A percentile compares a stretch with the other conserved stretches of the same genome.
phyloP scores from a whole-genome alignment of 441 rosid species.

The Mallotus japonicus region DNA sequence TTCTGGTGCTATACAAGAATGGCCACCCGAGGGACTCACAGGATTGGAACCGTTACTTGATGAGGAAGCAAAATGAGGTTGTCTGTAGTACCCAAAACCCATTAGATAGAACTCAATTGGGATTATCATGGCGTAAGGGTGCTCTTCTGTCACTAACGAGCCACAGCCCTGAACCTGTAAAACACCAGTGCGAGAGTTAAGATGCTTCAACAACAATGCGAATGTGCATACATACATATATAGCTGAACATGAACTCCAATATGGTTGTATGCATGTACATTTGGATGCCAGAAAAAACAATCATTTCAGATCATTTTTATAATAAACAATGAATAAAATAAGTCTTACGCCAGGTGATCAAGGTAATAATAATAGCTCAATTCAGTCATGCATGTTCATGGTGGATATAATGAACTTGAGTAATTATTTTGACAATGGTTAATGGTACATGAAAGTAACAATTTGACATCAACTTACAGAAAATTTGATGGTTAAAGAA shows the following conservation, averaged over 20 bases:
- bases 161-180: slow-evolving; percentile 78
- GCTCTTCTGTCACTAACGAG: slow-evolving; percentile 82
- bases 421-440: too few relatives aligned
- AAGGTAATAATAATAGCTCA: too few relatives aligned
- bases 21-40: slow-evolving; percentile 36
- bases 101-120: slow-evolving; percentile 57
- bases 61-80: slow-evolving; percentile 29
- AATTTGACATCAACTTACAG: not conserved
- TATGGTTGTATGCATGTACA: too few relatives aligned
- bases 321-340: too few relatives aligned
- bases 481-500: not conserved
- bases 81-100: slow-evolving; percentile 49
- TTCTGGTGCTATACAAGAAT: slow-evolving; percentile 48
- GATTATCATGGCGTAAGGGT: slow-evolving; percentile 59
- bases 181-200: not conserved
- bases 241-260: too few relatives aligned
- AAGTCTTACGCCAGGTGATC: too few relatives aligned
- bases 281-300: too few relatives aligned
- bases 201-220: not conserved
- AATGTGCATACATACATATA: too few relatives aligned
- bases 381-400: too few relatives aligned
- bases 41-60: slow-evolving; percentile 39
- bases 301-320: too few relatives aligned
- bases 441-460: not conserved
- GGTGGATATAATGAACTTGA: too few relatives aligned